A percentile compares a stretch with the other conserved stretches of the same genome.
Evolutionary conservation across 2,329 filamentous ascomycete genomes (phyloP).

Genomic region (Penicillium occitanis): DNA sequence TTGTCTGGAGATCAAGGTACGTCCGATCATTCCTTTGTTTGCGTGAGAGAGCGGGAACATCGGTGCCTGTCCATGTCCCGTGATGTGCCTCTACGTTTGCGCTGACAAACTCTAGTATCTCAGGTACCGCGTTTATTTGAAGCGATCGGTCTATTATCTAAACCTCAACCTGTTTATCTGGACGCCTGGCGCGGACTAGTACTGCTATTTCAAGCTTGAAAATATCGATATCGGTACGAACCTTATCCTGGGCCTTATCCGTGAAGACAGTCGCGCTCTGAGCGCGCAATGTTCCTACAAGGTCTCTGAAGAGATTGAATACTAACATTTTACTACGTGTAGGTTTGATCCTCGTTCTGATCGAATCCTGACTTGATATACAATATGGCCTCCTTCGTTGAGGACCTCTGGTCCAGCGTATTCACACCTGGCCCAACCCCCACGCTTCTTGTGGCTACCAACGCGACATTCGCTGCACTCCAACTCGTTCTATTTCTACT

Average conservation of each 20-base stretch:
- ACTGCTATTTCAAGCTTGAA: background rate
- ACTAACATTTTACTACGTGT: background rate
- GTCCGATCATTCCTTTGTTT: background rate
- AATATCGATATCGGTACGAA: background rate
- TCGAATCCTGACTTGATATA: constrained; percentile 1
- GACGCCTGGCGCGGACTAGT: background rate
- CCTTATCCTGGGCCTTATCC: background rate
- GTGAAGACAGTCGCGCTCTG: background rate
- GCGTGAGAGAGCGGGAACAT: constrained; percentile 24
- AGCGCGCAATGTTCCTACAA: background rate
- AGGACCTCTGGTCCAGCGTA: constrained; percentile 84
- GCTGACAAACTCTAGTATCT: background rate
- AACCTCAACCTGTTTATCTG: background rate
- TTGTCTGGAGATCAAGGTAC: background rate
- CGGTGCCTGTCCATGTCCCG: background rate
- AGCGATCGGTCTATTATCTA: background rate
- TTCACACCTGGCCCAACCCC: constrained; percentile 91
- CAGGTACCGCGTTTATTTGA: background rate
- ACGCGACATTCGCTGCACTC: constrained; percentile 80
- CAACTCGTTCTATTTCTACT: constrained; percentile 76
- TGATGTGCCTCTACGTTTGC: background rate
- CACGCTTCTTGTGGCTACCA: constrained; percentile 83
- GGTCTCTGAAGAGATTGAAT: background rate
- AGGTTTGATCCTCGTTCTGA: background rate
- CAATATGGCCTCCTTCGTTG: constrained; percentile 53